These are phyloP conservation scores for Lachnellula cervina DNA, from an alignment of 2,329 filamentous ascomycete genomes.

Conservation along the genomic window DNA sequence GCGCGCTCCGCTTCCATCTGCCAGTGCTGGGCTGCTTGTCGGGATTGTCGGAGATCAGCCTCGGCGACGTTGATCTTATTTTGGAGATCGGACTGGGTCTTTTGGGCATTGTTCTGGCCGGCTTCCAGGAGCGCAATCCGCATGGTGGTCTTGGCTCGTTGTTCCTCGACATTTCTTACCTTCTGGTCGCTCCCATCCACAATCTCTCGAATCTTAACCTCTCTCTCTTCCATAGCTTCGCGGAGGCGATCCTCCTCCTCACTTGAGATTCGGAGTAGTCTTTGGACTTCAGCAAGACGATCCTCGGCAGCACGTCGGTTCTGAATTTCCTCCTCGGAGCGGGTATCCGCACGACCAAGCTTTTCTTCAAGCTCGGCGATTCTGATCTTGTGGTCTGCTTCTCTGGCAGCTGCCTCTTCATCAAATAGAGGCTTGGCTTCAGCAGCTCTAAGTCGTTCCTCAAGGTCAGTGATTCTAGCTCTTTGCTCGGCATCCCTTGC, in stretches of 20 bases:
- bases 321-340: constrained; percentile 59
- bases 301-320: constrained; percentile 66
- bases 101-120: constrained; percentile 53
- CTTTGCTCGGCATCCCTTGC: constrained; percentile 18
- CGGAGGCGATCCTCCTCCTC: constrained; percentile 67
- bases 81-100: constrained; percentile 50
- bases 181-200: constrained; percentile 66
- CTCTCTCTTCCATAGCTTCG: constrained; percentile 62
- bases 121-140: constrained; percentile 64
- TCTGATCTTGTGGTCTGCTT: constrained; percentile 17
- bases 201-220: constrained; percentile 61
- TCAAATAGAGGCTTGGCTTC: constrained; percentile 49
- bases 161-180: constrained; percentile 55
- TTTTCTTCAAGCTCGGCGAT: constrained; percentile 66
- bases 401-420: constrained; percentile 28
- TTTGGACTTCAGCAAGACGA: constrained; percentile 66
- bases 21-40: constrained; percentile 57
- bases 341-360: constrained; percentile 57
- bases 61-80: constrained; percentile 52
- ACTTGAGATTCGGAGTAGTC: constrained; percentile 62
- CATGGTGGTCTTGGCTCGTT: constrained; percentile 51
- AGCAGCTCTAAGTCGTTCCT: constrained; percentile 59
- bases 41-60: constrained; percentile 48
- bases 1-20: constrained; percentile 56
- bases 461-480: constrained; percentile 48